Evolutionary conservation across 225 moss, liverwort and hornwort genomes (phyloP), one percentile per base, ranked within the genome.

Genomic region (Climacium dendroides): DNA sequence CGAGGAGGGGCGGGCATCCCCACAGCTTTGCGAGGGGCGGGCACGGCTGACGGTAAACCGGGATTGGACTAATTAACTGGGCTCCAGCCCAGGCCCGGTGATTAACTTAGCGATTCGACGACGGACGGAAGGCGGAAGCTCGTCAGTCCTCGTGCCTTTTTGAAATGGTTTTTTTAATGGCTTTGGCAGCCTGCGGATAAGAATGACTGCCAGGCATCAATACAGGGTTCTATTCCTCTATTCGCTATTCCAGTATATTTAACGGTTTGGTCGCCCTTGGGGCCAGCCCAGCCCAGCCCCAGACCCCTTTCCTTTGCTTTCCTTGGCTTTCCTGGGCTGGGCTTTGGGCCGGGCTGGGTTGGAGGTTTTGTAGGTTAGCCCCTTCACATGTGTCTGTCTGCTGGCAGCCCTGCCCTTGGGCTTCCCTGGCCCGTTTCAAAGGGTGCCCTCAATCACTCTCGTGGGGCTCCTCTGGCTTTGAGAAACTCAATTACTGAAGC

Each of bases 121-220:
- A 28, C 74, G 47, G 10, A 17, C n/a, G 63, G 17, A 15, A 13
- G 14, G 5, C 29, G 60, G 54, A 45, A 50, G 39, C 26, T 5
- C 53, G 35, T 39, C 57, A 47, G 74, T 59, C 4, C 55, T 48
- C 71, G 50, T 60, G 53, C 37, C 74, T 83, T 78, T n/a, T 5
- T 18, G 5, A 29, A 11, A 28, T 7, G 6, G 23, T 19, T 78
- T 73, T 47, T 74, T 26, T 74, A 4, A 39, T 79, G 61, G 32
- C 79, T 74, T 74, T 67, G 34, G 88, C 79, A 85, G 82, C 50
- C 58, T 89, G 83, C 79, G 88, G 91, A 91, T 91, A 91, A 91
- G 91, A 86, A 88, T 83, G 88, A 74, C 83, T 83, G 86, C 86
- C 91, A 65, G 86, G 86, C 86, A 86, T 91, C 83, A 59, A 67